These are phyloP conservation scores for Sicyos edulis DNA, from an alignment of 306 rosid genomes.

Conservation along the genomic window DNA sequence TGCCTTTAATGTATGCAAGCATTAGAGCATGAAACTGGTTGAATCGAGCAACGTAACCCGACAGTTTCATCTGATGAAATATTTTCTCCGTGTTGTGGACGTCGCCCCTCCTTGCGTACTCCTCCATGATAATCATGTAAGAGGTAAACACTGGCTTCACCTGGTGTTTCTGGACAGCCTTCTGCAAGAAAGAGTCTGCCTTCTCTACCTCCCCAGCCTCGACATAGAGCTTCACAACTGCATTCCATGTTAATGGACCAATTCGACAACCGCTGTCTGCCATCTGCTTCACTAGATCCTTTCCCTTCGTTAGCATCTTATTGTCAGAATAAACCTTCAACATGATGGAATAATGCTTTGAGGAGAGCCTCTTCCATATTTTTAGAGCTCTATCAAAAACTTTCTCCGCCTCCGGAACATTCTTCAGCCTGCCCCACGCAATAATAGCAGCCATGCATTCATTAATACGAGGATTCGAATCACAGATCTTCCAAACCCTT, in stretches of 20 bases:
- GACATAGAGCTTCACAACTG: constrained; percentile 62
- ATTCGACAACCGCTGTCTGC: constrained; percentile 44
- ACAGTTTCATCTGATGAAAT: constrained; percentile 52
- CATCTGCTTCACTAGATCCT: constrained; percentile 72
- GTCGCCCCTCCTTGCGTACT: constrained; percentile 69
- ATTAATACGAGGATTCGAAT: constrained; percentile 33
- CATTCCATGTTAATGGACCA: constrained; percentile 61
- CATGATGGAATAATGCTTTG: constrained; percentile 39
- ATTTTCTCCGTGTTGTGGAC: constrained; percentile 72
- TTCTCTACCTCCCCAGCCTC: constrained; percentile 70
- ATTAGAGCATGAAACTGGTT: constrained; percentile 49
- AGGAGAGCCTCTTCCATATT: constrained; percentile 37
- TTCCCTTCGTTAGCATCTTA: constrained; percentile 63
- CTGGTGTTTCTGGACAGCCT: constrained; percentile 43
- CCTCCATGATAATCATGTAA: constrained; percentile 42
- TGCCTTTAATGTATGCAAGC: constrained; percentile 62
- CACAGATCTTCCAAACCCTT: constrained; percentile 70
- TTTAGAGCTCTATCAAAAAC: constrained; percentile 48
- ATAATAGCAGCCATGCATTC: constrained; percentile 62
- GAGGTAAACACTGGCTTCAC: constrained; percentile 47
- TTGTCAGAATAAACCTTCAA: constrained; percentile 55
- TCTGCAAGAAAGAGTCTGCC: constrained; percentile 64
- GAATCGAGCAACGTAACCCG: constrained; percentile 35
- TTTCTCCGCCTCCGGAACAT: constrained; percentile 64
- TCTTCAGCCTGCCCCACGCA: constrained; percentile 75